These are phyloP conservation scores for Sungouiozyma intestinalis DNA, from an alignment of 805 yeast species.

Conservation along the genomic window DNA sequence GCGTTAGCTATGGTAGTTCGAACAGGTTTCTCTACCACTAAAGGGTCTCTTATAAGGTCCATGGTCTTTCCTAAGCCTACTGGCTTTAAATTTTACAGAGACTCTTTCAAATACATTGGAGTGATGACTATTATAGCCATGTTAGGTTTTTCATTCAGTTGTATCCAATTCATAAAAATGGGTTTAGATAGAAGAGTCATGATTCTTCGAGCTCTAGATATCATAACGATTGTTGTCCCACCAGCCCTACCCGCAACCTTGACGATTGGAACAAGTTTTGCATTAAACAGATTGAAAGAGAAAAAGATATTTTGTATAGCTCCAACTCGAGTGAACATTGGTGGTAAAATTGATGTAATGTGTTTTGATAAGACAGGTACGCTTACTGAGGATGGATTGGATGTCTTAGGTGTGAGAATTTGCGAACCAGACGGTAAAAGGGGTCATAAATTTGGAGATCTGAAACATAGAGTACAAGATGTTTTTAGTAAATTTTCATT, in stretches of 20 bases:
- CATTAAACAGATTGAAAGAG: constrained; percentile 61
- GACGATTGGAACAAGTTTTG: constrained; percentile 93
- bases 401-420: constrained; percentile 59
- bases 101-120: constrained; percentile 92
- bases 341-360: constrained; percentile 82
- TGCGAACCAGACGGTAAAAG: constrained; percentile 14
- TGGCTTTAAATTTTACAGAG: constrained; percentile 86
- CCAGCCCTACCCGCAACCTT: constrained; percentile 97
- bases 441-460: constrained; percentile 18
- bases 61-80: constrained; percentile 95
- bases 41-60: constrained; percentile 86
- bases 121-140: constrained; percentile 82
- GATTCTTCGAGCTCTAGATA: constrained; percentile 81
- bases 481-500: constrained; percentile 22
- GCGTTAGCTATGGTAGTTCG: constrained; percentile 81
- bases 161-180: constrained; percentile 67
- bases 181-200: constrained; percentile 63
- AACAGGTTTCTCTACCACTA: constrained; percentile 92
- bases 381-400: constrained; percentile 91
- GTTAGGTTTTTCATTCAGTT: constrained; percentile 74
- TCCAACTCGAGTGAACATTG: constrained; percentile 91
- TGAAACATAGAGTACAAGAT: constrained; percentile 16
- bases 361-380: constrained; percentile 98
- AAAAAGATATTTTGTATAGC: constrained; percentile 77
- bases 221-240: constrained; percentile 94